Conservation (phyloP, 495 filamentous ascomycete species). For the Alectoria sarmentosa region DNA sequence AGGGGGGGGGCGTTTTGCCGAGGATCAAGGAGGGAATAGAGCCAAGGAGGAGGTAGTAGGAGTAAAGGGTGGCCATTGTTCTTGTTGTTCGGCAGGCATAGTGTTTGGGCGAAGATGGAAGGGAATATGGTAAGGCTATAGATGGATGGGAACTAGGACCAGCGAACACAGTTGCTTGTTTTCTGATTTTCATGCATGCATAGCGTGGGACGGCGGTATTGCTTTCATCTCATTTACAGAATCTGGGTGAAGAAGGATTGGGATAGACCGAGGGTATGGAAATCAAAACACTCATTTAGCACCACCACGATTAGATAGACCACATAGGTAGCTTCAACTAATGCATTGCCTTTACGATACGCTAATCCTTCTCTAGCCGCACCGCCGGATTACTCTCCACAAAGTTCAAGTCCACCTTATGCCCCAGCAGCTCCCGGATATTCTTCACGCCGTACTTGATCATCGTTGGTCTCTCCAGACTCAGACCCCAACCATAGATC, state of each 20-base stretch:
- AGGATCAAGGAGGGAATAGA: neutral
- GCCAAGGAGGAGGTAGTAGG: neutral
- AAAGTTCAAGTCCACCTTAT: conserved; percentile 80
- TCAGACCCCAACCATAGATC: conserved; percentile 88
- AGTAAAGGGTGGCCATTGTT: neutral
- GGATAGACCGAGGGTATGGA: neutral
- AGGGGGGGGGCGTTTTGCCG: neutral
- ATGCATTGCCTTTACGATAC: neutral
- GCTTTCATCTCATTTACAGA: neutral
- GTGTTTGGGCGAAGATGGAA: neutral
- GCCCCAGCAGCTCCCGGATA: conserved; percentile 77
- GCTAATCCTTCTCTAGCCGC: conserved; percentile 50
- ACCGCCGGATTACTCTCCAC: conserved; percentile 78
- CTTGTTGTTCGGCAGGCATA: too few relatives aligned
- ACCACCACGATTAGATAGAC: neutral
- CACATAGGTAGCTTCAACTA: neutral
- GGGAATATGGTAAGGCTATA: neutral
- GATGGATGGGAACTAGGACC: neutral
- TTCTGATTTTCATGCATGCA: neutral
- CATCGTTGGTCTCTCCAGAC: conserved; percentile 93
- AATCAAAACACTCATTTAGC: neutral
- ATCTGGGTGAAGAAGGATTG: neutral
- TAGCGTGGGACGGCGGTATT: neutral
- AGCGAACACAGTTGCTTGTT: neutral
- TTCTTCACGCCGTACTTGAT: conserved; percentile 76